Base-by-base conservation (phyloP, 352 stramenopile genomes). In the Globisporangium takayamanum region DNA sequence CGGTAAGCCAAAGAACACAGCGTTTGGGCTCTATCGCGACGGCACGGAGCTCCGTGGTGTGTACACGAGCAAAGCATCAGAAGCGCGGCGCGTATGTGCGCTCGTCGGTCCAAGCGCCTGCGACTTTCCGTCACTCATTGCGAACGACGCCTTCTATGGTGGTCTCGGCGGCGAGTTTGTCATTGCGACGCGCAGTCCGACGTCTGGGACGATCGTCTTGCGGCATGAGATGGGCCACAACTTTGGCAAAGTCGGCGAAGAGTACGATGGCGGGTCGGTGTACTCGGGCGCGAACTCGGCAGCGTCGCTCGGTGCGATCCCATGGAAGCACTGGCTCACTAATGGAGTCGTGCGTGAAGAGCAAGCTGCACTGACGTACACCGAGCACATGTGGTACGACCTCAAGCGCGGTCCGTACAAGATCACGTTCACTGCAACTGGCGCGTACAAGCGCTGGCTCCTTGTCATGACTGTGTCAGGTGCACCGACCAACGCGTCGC, bases 181-280 rank as follows among this genome's bases (percentile, higher is more conserved):
- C 2, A 76, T 79, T 59, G 63, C 68, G 15, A 78, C 67, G 28
- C 53, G 62, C 36, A 67, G 53, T 2, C n/a, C 18, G 39, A 72
- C 58, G 25, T 62, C 64, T 0, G 70, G 70, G 5, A 73, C 70
- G 5, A 33, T 78, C 30, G 67, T 69, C 39, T 39, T 78, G 50
- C 65, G 68, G 18, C 67, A 75, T 55, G 68, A 75, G 53, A 72
- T 76, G 63, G 67, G 70, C 41, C 67, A 75, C 66, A 71, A 70
- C 56, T 72, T 78, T 63, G 67, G 65, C 22, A 44, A 62, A n/a
- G 66, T 78, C 16, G 70, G 70, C n/a, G 70, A 78, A 41, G 70
- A 78, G 42, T 76, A 78, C 59, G 70, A 78, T 49, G 68, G 67
- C 39, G 70, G 70, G 3, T 28, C 63, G 7, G 68, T 73, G 36